phyloP scores from a whole-genome alignment of 1,139 yeast genomes.

The Pichia sp. region DNA sequence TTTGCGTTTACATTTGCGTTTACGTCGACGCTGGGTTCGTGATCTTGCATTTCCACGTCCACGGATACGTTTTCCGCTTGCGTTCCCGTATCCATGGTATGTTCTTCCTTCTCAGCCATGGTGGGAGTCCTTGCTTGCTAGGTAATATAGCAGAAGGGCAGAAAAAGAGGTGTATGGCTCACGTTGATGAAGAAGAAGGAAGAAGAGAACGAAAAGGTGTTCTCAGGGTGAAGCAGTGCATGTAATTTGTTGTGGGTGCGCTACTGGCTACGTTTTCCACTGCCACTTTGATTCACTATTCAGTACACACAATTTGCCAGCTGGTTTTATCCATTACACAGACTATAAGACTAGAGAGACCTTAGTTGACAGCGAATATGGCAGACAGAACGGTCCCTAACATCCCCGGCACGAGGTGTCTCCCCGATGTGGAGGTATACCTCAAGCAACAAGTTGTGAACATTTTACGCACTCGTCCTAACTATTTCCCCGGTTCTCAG shows the following conservation, averaged over 20 bases:
- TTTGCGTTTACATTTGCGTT: not conserved
- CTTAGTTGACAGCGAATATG: conserved; percentile 11
- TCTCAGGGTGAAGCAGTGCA: no score
- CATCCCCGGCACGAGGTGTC: conserved; percentile 76
- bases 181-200: no score
- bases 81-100: not conserved
- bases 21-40: not conserved
- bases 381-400: conserved; percentile 63
- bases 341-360: no score
- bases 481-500: conserved; percentile 80
- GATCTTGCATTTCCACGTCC: not conserved
- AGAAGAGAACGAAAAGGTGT: no score
- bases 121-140: no score
- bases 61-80: not conserved
- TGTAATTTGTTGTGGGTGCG: no score
- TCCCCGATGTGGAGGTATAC: conserved; percentile 62
- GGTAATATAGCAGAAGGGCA: no score
- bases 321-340: no score
- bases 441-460: conserved; percentile 65
- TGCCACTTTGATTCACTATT: no score
- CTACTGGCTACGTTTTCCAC: no score
- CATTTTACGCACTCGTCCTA: conserved; percentile 47
- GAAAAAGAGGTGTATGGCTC: not conserved
- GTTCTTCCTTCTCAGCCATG: not conserved
- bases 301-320: no score